These are phyloP conservation scores for Candida tetrigidarum DNA, from an alignment of 1,139 yeast species.

Conservation along the genomic window DNA sequence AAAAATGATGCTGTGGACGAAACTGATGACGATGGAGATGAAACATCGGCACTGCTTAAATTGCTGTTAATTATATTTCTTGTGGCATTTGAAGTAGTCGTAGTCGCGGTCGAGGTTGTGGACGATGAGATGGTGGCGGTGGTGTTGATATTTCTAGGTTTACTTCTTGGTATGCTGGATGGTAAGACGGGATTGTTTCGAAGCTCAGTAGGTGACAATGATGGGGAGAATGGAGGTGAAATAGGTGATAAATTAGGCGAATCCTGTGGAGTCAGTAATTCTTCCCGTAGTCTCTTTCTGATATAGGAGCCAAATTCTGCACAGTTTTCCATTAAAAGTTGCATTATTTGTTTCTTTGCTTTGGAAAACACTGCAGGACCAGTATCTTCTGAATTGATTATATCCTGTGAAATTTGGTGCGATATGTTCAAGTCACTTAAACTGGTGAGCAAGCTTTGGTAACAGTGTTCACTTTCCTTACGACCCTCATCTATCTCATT, in stretches of 20 bases:
- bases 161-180: slow-evolving; percentile 2
- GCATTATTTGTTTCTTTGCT: slow-evolving; percentile 4
- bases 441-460: background rate
- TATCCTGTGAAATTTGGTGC: background rate
- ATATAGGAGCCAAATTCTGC: slow-evolving; percentile 1
- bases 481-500: background rate
- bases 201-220: slow-evolving; percentile 15
- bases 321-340: slow-evolving; percentile 3
- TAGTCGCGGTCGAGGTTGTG: too few relatives aligned
- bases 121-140: too few relatives aligned
- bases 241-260: slow-evolving; percentile 4
- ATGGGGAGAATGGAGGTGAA: slow-evolving; percentile 9
- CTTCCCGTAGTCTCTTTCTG: background rate
- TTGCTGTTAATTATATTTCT: slow-evolving; percentile 1
- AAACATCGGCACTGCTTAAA: slow-evolving; percentile 6
- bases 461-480: background rate
- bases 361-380: slow-evolving; percentile 1
- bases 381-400: background rate
- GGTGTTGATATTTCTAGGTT: slow-evolving; percentile 1
- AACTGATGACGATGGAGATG: slow-evolving; percentile 13
- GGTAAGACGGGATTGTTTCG: slow-evolving; percentile 3
- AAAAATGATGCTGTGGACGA: slow-evolving; percentile 30
- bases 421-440: slow-evolving; percentile 3
- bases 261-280: background rate
- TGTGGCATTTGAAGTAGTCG: slow-evolving; percentile 5